phyloP scores from a whole-genome alignment of 345 rosid genomes.

The Acer saccharum region DNA sequence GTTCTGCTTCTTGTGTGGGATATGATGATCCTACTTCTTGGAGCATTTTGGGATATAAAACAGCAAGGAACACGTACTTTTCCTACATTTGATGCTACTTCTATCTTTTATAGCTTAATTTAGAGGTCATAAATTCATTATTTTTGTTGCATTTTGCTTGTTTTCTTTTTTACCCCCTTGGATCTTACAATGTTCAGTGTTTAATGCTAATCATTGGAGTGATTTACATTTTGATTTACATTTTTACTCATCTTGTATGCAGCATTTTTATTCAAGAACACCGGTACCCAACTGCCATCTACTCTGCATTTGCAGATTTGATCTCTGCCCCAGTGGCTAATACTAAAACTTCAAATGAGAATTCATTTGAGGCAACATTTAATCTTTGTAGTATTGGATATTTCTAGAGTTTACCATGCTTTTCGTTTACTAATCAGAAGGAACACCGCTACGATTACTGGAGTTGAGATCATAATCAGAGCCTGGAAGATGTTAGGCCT shows the following conservation, averaged over 20 bases:
- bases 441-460: constrained; percentile 55
- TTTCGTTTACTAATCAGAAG: constrained; percentile 41
- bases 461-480: constrained; percentile 57
- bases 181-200: not conserved
- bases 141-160: constrained; percentile 2
- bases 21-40: constrained; percentile 96
- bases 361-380: not conserved
- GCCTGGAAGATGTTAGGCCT: too few relatives aligned
- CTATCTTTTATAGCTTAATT: constrained; percentile 6
- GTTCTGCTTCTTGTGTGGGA: constrained; percentile 92
- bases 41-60: constrained; percentile 65
- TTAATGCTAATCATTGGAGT: too few relatives aligned
- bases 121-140: not conserved
- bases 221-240: too few relatives aligned
- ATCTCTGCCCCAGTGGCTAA: constrained; percentile 6
- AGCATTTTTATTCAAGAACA: constrained; percentile 16
- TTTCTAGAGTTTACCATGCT: not conserved
- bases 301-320: constrained; percentile 21
- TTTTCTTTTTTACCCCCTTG: not conserved
- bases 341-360: not conserved
- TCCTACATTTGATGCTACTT: not conserved
- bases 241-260: constrained; percentile 12
- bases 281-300: constrained; percentile 7
- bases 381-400: not conserved
- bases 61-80: constrained; percentile 42